A percentile compares a stretch with the other conserved stretches of the same genome.
phyloP scores from a whole-genome alignment of 371 early-diverging fungal species.

The Choanephora cucurbitarum region DNA sequence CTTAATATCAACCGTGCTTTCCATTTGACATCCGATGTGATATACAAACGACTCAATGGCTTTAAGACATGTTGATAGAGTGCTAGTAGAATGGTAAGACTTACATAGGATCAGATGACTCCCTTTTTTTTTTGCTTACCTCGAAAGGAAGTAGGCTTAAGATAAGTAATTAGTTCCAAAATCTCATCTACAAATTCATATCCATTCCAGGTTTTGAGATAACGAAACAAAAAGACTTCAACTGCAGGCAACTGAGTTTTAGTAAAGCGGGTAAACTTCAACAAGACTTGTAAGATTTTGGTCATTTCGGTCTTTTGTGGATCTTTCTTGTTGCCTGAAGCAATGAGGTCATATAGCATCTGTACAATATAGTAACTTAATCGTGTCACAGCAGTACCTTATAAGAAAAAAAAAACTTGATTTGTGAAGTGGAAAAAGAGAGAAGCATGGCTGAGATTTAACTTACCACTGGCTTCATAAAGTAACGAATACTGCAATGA shows the following conservation, averaged over 20 bases:
- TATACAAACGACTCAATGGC: slow-evolving; percentile 48
- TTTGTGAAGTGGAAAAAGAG: slow-evolving; percentile 7
- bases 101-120: no score
- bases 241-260: slow-evolving; percentile 55
- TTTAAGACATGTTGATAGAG: slow-evolving; percentile 35
- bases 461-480: slow-evolving; percentile 36
- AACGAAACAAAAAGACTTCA: slow-evolving; percentile 47
- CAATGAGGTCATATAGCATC: slow-evolving; percentile 42
- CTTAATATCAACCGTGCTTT: slow-evolving; percentile 52
- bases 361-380: slow-evolving; percentile 53
- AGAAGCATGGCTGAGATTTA: background rate
- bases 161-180: slow-evolving; percentile 47
- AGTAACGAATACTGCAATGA: slow-evolving; percentile 51
- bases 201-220: slow-evolving; percentile 56
- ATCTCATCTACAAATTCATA: slow-evolving; percentile 48
- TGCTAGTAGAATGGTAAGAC: slow-evolving; percentile 20
- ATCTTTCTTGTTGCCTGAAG: slow-evolving; percentile 41
- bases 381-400: slow-evolving; percentile 34
- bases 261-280: slow-evolving; percentile 42
- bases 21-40: slow-evolving; percentile 49
- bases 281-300: slow-evolving; percentile 35
- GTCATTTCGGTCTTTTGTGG: slow-evolving; percentile 28
- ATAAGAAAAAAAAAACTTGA: no score
- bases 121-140: slow-evolving; percentile 34
- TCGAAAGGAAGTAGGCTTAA: slow-evolving; percentile 48